Evolutionary conservation across 257 asterid species (phyloP), one percentile per base, ranked within the genome.

Genomic region (Solanum verrucosum): DNA sequence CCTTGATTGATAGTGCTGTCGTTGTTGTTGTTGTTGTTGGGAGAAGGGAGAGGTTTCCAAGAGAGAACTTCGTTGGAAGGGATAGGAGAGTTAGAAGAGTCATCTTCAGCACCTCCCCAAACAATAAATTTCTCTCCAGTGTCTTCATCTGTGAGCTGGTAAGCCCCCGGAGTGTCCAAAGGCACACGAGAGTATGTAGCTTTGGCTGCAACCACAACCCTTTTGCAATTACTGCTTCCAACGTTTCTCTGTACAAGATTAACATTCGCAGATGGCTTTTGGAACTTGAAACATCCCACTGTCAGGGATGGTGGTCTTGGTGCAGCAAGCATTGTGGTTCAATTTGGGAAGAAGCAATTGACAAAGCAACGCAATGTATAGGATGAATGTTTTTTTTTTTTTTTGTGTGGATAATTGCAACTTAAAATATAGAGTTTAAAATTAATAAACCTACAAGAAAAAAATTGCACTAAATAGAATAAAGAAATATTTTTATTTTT

Each of bases 121-220:
- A 90, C 86, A 21, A 92, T 92, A 68, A 68, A 63, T 86, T 92
- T 92, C n/a, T 89, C 91, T 33, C 93, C 93, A 31, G 91, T 90
- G 33, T 87, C 90, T 40, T 90, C 87, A 79, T 92, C 93, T 34
- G 89, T 85, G 44, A 92, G 92, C 90, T 90, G 90, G 84, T 92
- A 90, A 87, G 94, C 92, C 29, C 93, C 93, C 2, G 91, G 85
- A 3, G 92, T 90, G 56, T 90, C 92, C 92, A 90, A 63, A n/a
- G 92, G 87, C 72, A 83, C 88, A 65, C 91, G 85, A 27, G 74
- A 85, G 46, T 90, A 90, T 34, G 83, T 85, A 63, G 91, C 90
- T 87, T 88, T 87, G 4, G 85, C 70, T 29, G 59, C 84, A 52
- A 85, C 85, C 42, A 18, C 73, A 72, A 68, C 87, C 42, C 40